Conservation (phyloP, 2,329 filamentous ascomycete species). For the Colletotrichum tropicale region DNA sequence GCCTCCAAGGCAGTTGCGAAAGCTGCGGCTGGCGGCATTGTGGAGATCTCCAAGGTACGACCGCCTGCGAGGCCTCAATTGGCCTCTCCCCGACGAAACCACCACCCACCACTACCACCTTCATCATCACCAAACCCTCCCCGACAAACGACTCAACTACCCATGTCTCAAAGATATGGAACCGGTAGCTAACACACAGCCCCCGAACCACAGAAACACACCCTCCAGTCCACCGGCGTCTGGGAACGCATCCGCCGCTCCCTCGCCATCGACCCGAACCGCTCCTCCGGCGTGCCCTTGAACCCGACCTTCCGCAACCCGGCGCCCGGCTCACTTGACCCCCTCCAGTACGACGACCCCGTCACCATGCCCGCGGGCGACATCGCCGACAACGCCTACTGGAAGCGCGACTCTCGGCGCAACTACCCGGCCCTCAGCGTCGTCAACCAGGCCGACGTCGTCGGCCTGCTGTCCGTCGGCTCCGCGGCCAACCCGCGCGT, state of each 20-base stretch:
- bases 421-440: slow-evolving; percentile 81
- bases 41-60: slow-evolving; percentile 65
- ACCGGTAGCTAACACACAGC: slow-evolving; percentile 22
- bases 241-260: slow-evolving; percentile 83
- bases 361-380: slow-evolving; percentile 85
- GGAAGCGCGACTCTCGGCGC: slow-evolving; percentile 89
- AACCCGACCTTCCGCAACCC: slow-evolving; percentile 94
- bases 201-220: slow-evolving; percentile 78
- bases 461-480: slow-evolving; percentile 83
- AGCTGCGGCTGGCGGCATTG: slow-evolving; percentile 52
- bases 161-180: not conserved
- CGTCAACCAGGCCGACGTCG: slow-evolving; percentile 83
- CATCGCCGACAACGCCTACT: slow-evolving; percentile 92
- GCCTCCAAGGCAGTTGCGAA: slow-evolving; percentile 65
- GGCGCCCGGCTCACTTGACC: slow-evolving; percentile 74
- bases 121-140: not conserved
- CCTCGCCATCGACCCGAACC: slow-evolving; percentile 82
- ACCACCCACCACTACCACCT: not conserved
- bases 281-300: slow-evolving; percentile 89
- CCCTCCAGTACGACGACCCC: slow-evolving; percentile 77
- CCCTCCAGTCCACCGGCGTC: slow-evolving; percentile 85
- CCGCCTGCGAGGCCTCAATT: not conserved
- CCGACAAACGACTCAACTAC: not conserved
- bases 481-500: slow-evolving; percentile 82
- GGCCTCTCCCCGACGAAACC: not conserved